phyloP scores from a whole-genome alignment of 2,329 filamentous ascomycete species.

The Arthrobotrys entomopaga region DNA sequence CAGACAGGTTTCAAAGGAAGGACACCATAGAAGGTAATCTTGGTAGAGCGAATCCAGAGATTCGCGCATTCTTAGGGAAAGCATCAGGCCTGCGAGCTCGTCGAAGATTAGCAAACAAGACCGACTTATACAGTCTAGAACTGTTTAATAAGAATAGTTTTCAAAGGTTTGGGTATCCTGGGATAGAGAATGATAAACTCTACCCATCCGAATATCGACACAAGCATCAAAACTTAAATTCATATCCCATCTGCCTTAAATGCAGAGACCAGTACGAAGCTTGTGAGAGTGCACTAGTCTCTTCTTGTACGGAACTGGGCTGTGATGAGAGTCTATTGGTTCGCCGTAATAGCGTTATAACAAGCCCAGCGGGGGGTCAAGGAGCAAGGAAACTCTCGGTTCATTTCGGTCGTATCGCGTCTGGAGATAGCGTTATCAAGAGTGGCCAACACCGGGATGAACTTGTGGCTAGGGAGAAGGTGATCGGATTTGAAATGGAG shows the following conservation, averaged over 20 bases:
- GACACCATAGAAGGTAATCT: constrained; percentile 54
- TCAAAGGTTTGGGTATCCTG: neutral
- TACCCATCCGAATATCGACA: too few species aligned
- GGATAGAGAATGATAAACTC: too few species aligned
- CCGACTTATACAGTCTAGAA: constrained; percentile 27
- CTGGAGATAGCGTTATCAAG: constrained; percentile 59
- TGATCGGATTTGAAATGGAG: constrained; percentile 60
- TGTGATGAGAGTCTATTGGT: neutral
- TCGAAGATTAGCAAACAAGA: constrained; percentile 29
- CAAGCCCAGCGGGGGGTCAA: too few species aligned
- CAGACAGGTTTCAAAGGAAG: constrained; percentile 57
- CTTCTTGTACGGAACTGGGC: neutral
- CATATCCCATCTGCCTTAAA: too few species aligned
- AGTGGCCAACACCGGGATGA: constrained; percentile 53
- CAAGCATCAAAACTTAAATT: too few species aligned
- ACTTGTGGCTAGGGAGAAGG: constrained; percentile 13
- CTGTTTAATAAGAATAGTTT: constrained; percentile 9
- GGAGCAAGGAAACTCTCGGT: too few species aligned
- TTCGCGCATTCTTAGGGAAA: constrained; percentile 56
- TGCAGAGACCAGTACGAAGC: too few species aligned
- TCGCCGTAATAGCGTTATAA: neutral
- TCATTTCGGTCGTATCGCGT: constrained; percentile 63
- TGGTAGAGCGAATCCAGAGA: constrained; percentile 55
- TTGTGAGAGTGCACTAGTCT: too few species aligned
- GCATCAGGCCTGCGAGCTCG: constrained; percentile 40